Evolutionary conservation across 2,329 filamentous ascomycete species (phyloP).

Genomic region (Phaeoacremonium minimum): DNA sequence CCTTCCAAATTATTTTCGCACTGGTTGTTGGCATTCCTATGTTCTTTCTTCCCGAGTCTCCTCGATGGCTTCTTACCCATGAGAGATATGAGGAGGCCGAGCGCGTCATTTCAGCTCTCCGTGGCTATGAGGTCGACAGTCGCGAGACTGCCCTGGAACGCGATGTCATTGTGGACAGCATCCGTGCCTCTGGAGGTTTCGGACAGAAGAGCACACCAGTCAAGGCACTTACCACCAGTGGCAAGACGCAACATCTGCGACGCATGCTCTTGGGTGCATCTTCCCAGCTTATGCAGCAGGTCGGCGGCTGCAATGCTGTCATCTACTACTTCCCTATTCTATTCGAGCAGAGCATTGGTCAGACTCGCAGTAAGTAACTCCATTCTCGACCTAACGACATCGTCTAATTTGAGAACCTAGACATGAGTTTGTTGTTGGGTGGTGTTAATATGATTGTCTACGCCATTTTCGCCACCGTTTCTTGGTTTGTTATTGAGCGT

Average conservation of each 20-base stretch:
- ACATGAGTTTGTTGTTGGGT: constrained; percentile 49
- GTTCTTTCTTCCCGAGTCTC: constrained; percentile 33
- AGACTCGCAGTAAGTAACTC: too few relatives aligned
- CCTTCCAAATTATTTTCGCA: constrained; percentile 30
- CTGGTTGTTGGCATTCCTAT: constrained; percentile 26
- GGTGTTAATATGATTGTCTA: constrained; percentile 55
- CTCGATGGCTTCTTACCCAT: constrained; percentile 32
- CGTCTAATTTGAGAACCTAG: too few relatives aligned
- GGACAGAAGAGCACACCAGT: constrained; percentile 40
- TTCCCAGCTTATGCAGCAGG: constrained; percentile 59
- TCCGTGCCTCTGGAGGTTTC: constrained; percentile 46
- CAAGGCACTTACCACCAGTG: constrained; percentile 53
- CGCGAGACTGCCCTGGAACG: constrained; percentile 55
- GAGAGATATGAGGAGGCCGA: constrained; percentile 28
- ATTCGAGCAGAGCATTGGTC: constrained; percentile 39
- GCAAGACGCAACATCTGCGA: constrained; percentile 62
- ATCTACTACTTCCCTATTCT: constrained; percentile 60
- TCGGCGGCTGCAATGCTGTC: constrained; percentile 55
- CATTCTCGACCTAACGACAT: too few relatives aligned
- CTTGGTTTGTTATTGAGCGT: constrained; percentile 43
- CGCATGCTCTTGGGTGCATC: constrained; percentile 57
- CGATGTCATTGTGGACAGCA: constrained; percentile 58
- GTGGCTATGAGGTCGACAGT: constrained; percentile 42
- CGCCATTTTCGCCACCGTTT: constrained; percentile 54
- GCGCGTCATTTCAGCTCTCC: constrained; percentile 27